Evolutionary conservation across 1,284 basidiomycete species (phyloP).

Genomic region (Sporisorium exsertum): DNA sequence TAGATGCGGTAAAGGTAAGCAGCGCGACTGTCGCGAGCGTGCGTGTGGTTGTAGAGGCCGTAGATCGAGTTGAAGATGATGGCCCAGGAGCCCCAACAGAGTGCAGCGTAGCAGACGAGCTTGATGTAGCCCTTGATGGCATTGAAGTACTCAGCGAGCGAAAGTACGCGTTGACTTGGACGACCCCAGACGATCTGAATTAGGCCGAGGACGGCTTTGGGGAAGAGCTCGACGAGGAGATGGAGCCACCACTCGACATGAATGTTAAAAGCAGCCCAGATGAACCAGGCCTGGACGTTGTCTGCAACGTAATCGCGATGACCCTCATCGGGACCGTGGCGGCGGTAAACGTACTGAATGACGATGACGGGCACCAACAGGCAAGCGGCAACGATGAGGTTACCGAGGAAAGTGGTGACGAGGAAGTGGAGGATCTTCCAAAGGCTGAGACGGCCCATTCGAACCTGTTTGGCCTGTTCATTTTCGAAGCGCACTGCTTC

Average conservation of each 20-base stretch:
- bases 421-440: constrained; percentile 60
- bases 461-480: constrained; percentile 52
- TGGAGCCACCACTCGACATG: constrained; percentile 66
- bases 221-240: constrained; percentile 62
- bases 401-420: constrained; percentile 62
- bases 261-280: constrained; percentile 67
- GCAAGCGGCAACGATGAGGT: constrained; percentile 56
- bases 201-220: constrained; percentile 45
- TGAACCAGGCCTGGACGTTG: constrained; percentile 66
- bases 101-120: constrained; percentile 60
- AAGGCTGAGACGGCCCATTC: constrained; percentile 51
- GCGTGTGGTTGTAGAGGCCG: constrained; percentile 52
- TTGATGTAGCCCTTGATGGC: constrained; percentile 65
- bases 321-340: constrained; percentile 24
- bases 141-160: constrained; percentile 59
- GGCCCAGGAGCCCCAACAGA: constrained; percentile 65
- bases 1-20: constrained; percentile 63
- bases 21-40: constrained; percentile 47
- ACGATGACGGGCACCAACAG: constrained; percentile 61
- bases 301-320: constrained; percentile 59
- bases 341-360: constrained; percentile 61
- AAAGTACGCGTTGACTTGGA: constrained; percentile 54
- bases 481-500: constrained; percentile 52
- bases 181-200: constrained; percentile 61
- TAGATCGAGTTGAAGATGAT: constrained; percentile 66